These are phyloP conservation scores for Petrea volubilis DNA, from an alignment of 257 asterid genomes.

Conservation along the genomic window DNA sequence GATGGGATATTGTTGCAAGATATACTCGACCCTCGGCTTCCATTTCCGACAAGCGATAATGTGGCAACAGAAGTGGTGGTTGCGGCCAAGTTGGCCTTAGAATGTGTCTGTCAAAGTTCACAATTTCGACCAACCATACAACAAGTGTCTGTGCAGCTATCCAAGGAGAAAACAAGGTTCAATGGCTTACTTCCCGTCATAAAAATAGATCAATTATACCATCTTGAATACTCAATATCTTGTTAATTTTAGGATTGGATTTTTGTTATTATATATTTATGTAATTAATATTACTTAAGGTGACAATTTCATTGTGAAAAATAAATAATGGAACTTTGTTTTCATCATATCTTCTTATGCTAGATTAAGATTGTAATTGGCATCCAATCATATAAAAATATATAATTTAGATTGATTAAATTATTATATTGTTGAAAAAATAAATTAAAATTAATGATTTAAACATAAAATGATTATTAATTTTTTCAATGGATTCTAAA, in stretches of 20 bases:
- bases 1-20: not conserved
- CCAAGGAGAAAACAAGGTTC: constrained; percentile 14
- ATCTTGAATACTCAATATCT: not conserved
- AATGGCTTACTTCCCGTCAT: not conserved
- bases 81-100: constrained; percentile 19
- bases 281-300: too few species aligned
- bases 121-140: constrained; percentile 32
- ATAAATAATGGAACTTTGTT: too few species aligned
- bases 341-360: not conserved
- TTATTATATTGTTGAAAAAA: not conserved
- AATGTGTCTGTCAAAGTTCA: constrained; percentile 24
- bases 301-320: too few species aligned
- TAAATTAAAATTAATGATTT: not conserved
- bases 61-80: constrained; percentile 24
- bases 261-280: not conserved
- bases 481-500: not conserved
- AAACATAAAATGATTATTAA: not conserved
- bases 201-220: constrained; percentile 17
- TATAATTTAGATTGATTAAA: too few species aligned
- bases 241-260: not conserved
- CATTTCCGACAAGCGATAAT: constrained; percentile 19
- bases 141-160: constrained; percentile 25
- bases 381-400: not conserved
- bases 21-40: constrained; percentile 28
- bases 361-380: not conserved